phyloP scores from a whole-genome alignment of 257 asterid genomes.

The Solanum pinnatisectum region DNA sequence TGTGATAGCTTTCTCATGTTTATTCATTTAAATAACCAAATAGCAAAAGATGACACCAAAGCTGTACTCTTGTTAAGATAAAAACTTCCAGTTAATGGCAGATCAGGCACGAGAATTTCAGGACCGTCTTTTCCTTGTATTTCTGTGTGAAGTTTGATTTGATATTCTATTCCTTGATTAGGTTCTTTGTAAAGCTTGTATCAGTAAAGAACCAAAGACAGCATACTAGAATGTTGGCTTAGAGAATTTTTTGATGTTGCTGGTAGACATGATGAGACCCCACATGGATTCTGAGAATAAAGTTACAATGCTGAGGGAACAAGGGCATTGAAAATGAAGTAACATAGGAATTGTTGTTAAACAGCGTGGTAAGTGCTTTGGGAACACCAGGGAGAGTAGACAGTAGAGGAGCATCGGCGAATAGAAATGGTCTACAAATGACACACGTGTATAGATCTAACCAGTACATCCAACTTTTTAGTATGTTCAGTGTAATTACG shows the following conservation, averaged over 20 bases:
- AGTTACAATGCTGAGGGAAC: not conserved
- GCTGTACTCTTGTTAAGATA: not conserved
- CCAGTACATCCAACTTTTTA: not conserved
- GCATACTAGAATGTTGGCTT: not conserved
- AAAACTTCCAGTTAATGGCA: not conserved
- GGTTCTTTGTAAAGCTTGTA: not conserved
- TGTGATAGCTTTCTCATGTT: not conserved
- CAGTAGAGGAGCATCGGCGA: not conserved
- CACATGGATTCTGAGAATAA: not conserved
- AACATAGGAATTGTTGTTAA: not conserved
- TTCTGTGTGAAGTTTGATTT: not conserved
- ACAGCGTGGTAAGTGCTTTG: not conserved
- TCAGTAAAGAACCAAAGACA: not conserved
- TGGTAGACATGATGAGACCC: not conserved
- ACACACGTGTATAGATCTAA: not conserved
- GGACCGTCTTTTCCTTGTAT: not conserved
- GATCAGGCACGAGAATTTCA: not conserved
- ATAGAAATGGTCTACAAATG: not conserved
- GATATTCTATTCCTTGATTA: not conserved
- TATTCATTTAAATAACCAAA: not conserved
- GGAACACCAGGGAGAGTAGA: not conserved
- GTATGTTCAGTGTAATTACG: not conserved
- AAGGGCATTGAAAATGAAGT: not conserved
- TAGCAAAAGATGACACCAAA: not conserved
- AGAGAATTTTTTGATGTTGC: not conserved